phyloP scores from a whole-genome alignment of 208 protist species.

The Leishmania tropica region DNA sequence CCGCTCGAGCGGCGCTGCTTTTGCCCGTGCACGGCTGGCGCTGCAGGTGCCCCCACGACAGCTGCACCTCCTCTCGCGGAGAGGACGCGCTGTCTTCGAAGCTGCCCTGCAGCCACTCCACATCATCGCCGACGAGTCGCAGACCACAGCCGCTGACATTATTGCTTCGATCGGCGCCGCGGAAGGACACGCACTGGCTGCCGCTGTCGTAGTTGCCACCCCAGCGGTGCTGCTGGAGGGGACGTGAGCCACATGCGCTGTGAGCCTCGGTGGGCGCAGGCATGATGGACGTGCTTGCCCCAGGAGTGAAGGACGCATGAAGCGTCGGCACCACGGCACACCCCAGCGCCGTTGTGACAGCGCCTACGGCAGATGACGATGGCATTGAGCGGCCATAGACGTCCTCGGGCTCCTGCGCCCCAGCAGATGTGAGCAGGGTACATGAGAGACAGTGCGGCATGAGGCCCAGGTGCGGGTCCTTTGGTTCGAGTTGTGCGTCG shows the following conservation, averaged over 20 bases:
- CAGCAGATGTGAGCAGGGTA: background rate
- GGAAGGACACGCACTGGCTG: slow-evolving; percentile 1
- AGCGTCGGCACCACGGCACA: background rate
- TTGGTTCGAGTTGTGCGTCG: background rate
- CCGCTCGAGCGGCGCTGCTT: background rate
- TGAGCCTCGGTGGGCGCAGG: slow-evolving; percentile 1
- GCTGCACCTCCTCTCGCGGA: slow-evolving; percentile 3
- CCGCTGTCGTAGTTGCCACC: slow-evolving; percentile 8
- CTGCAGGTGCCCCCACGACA: slow-evolving; percentile 4
- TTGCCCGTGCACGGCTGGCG: background rate
- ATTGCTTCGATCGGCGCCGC: slow-evolving; percentile 3
- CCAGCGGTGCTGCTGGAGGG: background rate
- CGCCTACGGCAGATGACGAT: background rate
- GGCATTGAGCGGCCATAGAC: slow-evolving; percentile 1
- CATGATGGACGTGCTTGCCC: slow-evolving; percentile 4
- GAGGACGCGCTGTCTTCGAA: background rate
- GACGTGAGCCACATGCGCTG: background rate
- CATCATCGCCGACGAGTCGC: slow-evolving; percentile 10
- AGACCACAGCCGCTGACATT: slow-evolving; percentile 4
- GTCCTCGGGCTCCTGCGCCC: slow-evolving; percentile 2
- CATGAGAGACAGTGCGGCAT: background rate
- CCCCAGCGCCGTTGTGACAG: background rate
- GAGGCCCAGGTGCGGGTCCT: slow-evolving; percentile 1
- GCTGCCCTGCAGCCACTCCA: slow-evolving; percentile 1
- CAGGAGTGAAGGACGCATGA: slow-evolving; percentile 2